Percentiles rank a stretch among this genome's conserved stretches.
Evolutionary conservation across 1,284 basidiomycete genomes (phyloP).

Genomic region (Cutaneotrichosporon sp.): DNA sequence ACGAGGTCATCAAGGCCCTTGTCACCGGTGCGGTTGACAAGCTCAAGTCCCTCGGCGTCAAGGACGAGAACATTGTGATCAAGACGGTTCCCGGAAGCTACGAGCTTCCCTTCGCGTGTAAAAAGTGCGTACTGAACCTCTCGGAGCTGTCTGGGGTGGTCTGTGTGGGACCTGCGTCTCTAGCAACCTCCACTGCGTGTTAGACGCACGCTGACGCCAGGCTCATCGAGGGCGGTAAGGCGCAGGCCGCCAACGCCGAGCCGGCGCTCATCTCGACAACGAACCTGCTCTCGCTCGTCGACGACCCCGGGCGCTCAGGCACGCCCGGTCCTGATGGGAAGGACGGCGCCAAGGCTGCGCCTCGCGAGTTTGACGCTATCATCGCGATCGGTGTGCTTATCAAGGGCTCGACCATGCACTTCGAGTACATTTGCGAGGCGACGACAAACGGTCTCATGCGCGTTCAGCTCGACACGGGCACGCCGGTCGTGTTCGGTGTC

Average conservation of each 20-base stretch:
- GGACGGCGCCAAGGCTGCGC: conserved; percentile 50
- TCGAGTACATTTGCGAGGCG: conserved; percentile 94
- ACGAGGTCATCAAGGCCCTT: conserved; percentile 74
- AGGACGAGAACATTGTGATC: conserved; percentile 80
- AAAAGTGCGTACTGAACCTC: conserved; percentile 54
- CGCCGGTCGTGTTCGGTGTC: conserved; percentile 96
- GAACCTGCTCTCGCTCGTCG: conserved; percentile 64
- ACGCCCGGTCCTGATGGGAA: conserved; percentile 43
- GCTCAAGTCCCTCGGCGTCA: conserved; percentile 78
- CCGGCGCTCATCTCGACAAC: conserved; percentile 44
- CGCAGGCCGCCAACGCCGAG: conserved; percentile 40
- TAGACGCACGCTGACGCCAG: conserved; percentile 17
- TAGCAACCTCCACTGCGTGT: not conserved
- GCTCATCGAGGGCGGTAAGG: conserved; percentile 46
- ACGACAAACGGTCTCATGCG: conserved; percentile 91
- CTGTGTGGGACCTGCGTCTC: no score
- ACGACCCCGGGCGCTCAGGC: conserved; percentile 52
- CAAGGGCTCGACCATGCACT: conserved; percentile 96
- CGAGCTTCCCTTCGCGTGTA: conserved; percentile 82
- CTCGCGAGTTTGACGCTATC: conserved; percentile 81
- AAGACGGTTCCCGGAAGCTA: conserved; percentile 91
- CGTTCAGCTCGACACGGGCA: conserved; percentile 83
- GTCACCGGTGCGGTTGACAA: conserved; percentile 69
- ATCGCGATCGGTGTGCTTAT: conserved; percentile 97
- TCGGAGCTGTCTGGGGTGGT: no score